Evolutionary conservation across 805 yeast species (phyloP).

Genomic region (Yueomyces sp.): DNA sequence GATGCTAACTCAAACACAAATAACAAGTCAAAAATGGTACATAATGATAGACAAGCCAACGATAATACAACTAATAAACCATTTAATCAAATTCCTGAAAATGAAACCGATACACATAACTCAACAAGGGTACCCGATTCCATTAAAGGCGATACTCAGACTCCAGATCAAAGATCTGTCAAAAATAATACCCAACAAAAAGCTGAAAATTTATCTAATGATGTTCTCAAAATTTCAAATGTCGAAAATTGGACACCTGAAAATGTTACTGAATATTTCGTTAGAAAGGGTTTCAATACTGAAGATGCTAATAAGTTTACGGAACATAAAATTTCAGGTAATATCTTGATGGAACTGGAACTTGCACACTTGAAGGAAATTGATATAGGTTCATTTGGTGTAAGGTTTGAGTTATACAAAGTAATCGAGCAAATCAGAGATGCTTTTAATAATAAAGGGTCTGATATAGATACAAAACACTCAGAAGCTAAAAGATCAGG

Average conservation of each 20-base stretch:
- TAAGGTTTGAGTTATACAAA: slow-evolving; percentile 81
- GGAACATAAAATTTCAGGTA: slow-evolving; percentile 80
- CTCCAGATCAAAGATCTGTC: neutral
- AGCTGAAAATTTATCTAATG: neutral
- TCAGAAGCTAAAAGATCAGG: neutral
- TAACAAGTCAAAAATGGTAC: too few relatives aligned
- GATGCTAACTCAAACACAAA: too few relatives aligned
- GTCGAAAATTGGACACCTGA: slow-evolving; percentile 69
- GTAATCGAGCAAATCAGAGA: slow-evolving; percentile 61
- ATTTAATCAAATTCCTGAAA: too few relatives aligned
- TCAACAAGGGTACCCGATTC: slow-evolving; percentile 18
- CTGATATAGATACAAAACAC: neutral
- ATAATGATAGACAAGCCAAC: too few relatives aligned
- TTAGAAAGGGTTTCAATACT: slow-evolving; percentile 56
- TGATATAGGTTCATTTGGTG: slow-evolving; percentile 87
- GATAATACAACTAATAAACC: too few relatives aligned
- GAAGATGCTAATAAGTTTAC: slow-evolving; percentile 69
- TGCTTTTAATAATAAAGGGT: neutral
- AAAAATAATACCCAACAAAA: neutral
- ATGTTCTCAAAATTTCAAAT: slow-evolving; percentile 9
- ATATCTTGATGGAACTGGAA: slow-evolving; percentile 74
- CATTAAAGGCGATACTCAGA: neutral
- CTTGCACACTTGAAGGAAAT: slow-evolving; percentile 78
- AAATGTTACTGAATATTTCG: slow-evolving; percentile 72
- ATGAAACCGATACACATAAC: too few relatives aligned